A percentile compares a stretch with the other conserved stretches of the same genome.
These are phyloP conservation scores for Microdochium nivale DNA, from an alignment of 2,329 filamentous ascomycete genomes.

Conservation along the genomic window DNA sequence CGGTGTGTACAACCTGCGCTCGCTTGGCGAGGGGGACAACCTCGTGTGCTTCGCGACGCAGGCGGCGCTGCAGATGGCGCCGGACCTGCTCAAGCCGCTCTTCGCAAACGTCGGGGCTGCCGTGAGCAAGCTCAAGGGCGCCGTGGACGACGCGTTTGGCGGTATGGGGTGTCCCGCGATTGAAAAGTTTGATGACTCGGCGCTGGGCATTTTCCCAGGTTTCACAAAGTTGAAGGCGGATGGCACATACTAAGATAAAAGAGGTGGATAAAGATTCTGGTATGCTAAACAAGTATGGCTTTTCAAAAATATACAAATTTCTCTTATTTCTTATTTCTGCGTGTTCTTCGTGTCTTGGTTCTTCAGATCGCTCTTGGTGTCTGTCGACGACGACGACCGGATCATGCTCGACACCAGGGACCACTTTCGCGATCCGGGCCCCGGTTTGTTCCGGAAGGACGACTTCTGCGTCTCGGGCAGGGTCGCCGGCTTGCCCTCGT, in stretches of 20 bases:
- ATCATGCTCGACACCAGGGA: too few relatives aligned
- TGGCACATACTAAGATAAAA: not conserved
- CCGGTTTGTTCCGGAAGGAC: too few relatives aligned
- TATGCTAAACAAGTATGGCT: too few relatives aligned
- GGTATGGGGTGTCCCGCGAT: not conserved
- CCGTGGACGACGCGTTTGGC: not conserved
- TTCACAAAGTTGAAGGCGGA: not conserved
- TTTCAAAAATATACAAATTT: too few relatives aligned
- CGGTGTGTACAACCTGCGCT: slow-evolving; percentile 12
- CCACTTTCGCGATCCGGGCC: too few relatives aligned
- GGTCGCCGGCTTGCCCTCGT: too few relatives aligned
- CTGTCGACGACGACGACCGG: too few relatives aligned
- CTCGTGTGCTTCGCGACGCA: slow-evolving; percentile 28
- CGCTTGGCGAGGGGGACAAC: slow-evolving; percentile 21
- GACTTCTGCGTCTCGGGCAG: too few relatives aligned
- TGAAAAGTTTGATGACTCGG: not conserved
- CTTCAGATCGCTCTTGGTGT: too few relatives aligned
- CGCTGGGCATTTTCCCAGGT: not conserved
- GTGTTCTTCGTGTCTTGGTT: too few relatives aligned
- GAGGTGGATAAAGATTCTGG: too few relatives aligned
- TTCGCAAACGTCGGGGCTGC: not conserved
- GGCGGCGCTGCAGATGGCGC: slow-evolving; percentile 9
- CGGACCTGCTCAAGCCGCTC: not conserved
- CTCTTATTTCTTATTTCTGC: too few relatives aligned
- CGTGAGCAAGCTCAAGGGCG: not conserved